Conservation (phyloP, 2,329 filamentous ascomycete species). For the Epichloe bromicola region DNA sequence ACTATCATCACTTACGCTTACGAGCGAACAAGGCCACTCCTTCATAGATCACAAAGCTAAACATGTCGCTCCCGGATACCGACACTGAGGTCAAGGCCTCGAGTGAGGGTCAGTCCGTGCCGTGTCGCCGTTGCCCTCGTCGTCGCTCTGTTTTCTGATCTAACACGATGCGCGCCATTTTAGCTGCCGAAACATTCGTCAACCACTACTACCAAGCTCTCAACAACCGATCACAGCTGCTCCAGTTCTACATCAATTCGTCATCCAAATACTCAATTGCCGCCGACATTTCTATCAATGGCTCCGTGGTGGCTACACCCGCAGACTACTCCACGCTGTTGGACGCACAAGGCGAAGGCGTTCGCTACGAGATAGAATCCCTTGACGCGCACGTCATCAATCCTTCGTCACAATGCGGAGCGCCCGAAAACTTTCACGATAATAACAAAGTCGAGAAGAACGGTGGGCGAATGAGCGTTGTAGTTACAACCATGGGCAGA, state of each 20-base stretch:
- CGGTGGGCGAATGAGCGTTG: conserved; percentile 51
- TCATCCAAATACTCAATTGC: conserved; percentile 39
- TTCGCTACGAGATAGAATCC: conserved; percentile 60
- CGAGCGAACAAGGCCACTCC: background rate
- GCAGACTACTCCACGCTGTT: conserved; percentile 56
- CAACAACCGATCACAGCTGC: conserved; percentile 47
- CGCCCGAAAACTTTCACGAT: conserved; percentile 31
- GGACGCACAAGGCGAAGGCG: conserved; percentile 42
- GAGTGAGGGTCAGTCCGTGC: conserved; percentile 27
- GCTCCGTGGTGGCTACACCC: conserved; percentile 49
- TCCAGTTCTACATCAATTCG: conserved; percentile 57
- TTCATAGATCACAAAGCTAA: background rate
- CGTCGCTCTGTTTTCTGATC: background rate
- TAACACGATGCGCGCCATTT: background rate
- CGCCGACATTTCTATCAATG: conserved; percentile 70
- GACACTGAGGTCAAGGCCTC: conserved; percentile 32
- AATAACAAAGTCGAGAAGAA: conserved; percentile 32
- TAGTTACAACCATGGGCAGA: conserved; percentile 60
- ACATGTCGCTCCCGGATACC: conserved; percentile 25
- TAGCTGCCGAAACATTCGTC: conserved; percentile 60
- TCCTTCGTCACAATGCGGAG: conserved; percentile 45
- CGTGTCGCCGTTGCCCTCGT: background rate
- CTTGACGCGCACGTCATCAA: conserved; percentile 72
- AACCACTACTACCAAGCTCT: conserved; percentile 66
- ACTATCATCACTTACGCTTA: background rate